A percentile compares a stretch with the other conserved stretches of the same genome.
These are phyloP conservation scores for Paspalum notatum DNA, from an alignment of 176 grass and related monocot species.

Conservation along the genomic window DNA sequence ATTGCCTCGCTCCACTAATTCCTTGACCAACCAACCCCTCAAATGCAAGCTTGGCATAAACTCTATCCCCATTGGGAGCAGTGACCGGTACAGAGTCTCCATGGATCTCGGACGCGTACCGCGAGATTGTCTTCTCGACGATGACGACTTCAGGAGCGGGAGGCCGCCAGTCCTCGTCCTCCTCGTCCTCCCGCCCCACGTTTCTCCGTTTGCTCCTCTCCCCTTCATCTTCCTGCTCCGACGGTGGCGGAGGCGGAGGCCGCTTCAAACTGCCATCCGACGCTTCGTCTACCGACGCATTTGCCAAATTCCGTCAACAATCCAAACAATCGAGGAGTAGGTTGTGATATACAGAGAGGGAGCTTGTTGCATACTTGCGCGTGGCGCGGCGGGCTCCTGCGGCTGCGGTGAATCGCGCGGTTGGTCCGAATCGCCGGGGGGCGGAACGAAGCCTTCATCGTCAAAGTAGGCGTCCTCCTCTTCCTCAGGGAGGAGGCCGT, in stretches of 20 bases:
- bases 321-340: background rate
- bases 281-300: slow-evolving; percentile 21
- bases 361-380: slow-evolving; percentile 14
- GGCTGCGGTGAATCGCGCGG: slow-evolving; percentile 1
- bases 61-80: slow-evolving; percentile 70
- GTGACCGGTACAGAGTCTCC: slow-evolving; percentile 78
- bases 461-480: slow-evolving; percentile 40
- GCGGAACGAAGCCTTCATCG: slow-evolving; percentile 1
- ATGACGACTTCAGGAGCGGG: slow-evolving; percentile 33
- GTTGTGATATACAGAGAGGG: background rate
- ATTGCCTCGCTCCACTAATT: slow-evolving; percentile 16
- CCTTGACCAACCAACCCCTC: slow-evolving; percentile 28
- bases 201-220: slow-evolving; percentile 50
- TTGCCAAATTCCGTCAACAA: slow-evolving; percentile 16
- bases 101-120: slow-evolving; percentile 74
- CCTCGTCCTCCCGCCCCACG: slow-evolving; percentile 11
- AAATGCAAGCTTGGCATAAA: slow-evolving; percentile 68
- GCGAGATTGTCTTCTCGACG: slow-evolving; percentile 61
- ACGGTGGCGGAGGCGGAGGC: slow-evolving; percentile 45
- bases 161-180: slow-evolving; percentile 47
- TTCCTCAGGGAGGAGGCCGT: slow-evolving; percentile 56
- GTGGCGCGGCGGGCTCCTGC: background rate
- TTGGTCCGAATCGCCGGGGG: background rate
- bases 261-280: slow-evolving; percentile 38
- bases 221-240: slow-evolving; percentile 59